phyloP scores from a whole-genome alignment of 257 asterid species.

The Rubia yunnanensis region DNA sequence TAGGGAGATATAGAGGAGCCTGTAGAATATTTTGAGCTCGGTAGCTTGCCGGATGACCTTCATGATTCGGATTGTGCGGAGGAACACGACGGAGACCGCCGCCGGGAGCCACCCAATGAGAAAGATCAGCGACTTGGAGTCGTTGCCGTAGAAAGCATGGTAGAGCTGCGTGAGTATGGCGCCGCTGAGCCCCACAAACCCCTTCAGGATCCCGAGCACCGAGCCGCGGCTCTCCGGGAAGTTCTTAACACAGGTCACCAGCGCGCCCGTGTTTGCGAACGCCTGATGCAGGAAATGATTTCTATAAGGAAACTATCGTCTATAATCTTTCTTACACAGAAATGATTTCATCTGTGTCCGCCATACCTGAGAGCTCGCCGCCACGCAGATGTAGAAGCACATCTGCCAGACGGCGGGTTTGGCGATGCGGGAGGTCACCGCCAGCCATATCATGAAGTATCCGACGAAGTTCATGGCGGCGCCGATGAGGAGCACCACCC shows the following conservation, averaged over 20 bases:
- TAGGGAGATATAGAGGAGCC: constrained; percentile 32
- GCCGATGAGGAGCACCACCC: constrained; percentile 50
- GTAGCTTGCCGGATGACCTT: constrained; percentile 25
- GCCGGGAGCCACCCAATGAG: constrained; percentile 61
- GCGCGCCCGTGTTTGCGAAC: constrained; percentile 50
- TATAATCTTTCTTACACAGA: no score
- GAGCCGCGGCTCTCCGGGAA: constrained; percentile 61
- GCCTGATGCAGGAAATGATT: no score
- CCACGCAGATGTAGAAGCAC: constrained; percentile 51
- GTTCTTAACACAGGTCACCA: constrained; percentile 57
- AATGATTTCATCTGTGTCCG: no score
- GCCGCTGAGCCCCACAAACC: constrained; percentile 61
- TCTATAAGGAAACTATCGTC: no score
- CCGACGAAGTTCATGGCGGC: constrained; percentile 47
- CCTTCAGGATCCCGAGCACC: constrained; percentile 43
- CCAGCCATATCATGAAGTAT: constrained; percentile 66
- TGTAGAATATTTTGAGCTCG: constrained; percentile 40
- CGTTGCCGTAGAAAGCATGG: constrained; percentile 38
- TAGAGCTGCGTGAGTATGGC: constrained; percentile 53
- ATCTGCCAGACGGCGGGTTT: constrained; percentile 52
- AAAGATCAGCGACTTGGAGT: constrained; percentile 32
- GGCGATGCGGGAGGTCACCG: constrained; percentile 27
- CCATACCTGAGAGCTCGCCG: constrained; percentile 67
- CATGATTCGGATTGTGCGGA: constrained; percentile 31
- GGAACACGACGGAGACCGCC: constrained; percentile 36